Conservation (phyloP, 148 eudicot genomes). For the Agrostemma githago region DNA sequence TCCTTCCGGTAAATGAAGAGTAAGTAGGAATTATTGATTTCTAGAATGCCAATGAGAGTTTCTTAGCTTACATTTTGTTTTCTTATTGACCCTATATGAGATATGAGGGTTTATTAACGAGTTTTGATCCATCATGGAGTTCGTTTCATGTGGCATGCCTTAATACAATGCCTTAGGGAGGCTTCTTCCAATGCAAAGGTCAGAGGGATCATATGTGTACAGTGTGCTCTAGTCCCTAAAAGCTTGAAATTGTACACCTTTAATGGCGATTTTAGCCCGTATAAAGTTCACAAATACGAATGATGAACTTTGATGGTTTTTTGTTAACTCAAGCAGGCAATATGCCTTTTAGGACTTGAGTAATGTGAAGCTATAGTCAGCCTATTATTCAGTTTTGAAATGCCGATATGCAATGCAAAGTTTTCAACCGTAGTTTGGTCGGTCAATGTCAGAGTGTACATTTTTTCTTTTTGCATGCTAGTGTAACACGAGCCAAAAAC, state of each 20-base stretch:
- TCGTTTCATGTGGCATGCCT: not conserved
- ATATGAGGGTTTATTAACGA: not conserved
- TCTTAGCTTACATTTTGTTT: not conserved
- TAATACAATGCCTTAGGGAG: not conserved
- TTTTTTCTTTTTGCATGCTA: not conserved
- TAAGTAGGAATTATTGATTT: constrained; percentile 36
- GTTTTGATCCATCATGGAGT: not conserved
- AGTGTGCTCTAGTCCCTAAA: not conserved
- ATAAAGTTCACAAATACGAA: not conserved
- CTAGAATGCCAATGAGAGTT: not conserved
- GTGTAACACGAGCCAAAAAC: not conserved
- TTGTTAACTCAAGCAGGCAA: not conserved
- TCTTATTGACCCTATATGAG: not conserved
- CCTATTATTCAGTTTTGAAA: not conserved
- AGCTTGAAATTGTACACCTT: not conserved
- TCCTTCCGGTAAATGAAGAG: constrained; percentile 85
- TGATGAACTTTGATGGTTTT: not conserved
- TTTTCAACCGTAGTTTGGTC: not conserved
- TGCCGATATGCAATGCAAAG: not conserved
- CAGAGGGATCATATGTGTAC: not conserved
- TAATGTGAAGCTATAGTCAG: not conserved
- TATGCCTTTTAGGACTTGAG: not conserved
- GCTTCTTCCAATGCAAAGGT: not conserved
- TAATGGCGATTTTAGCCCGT: not conserved
- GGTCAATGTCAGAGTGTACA: not conserved